A percentile compares a stretch with the other conserved stretches of the same genome.
Conservation (phyloP, 805 yeast genomes). For the Candida endomychidarum region DNA sequence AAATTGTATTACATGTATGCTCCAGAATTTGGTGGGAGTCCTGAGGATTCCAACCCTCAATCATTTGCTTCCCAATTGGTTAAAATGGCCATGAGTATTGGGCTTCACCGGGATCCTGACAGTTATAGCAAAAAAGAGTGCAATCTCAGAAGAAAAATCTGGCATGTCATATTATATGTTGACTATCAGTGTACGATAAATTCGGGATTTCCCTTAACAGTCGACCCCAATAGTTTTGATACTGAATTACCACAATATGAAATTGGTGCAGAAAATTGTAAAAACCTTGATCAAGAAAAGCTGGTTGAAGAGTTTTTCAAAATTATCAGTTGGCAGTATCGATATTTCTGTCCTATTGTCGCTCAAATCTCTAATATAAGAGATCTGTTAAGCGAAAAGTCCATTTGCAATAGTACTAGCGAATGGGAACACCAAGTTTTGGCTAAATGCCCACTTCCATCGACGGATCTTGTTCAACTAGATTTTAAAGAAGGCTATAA, state of each 20-base stretch:
- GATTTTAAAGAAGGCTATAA: neutral
- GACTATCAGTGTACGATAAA: conserved; percentile 27
- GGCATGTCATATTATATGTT: conserved; percentile 34
- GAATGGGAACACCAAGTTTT: neutral
- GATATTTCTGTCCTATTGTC: neutral
- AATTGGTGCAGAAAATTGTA: conserved; percentile 36
- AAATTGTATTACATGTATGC: conserved; percentile 50
- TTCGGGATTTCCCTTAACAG: conserved; percentile 33
- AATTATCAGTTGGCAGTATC: neutral
- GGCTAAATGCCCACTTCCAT: neutral
- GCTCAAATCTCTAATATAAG: neutral
- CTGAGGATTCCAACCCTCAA: conserved; percentile 61
- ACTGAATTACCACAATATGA: conserved; percentile 27
- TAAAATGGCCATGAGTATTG: conserved; percentile 68
- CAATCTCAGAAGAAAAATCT: conserved; percentile 35
- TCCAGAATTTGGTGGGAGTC: conserved; percentile 60
- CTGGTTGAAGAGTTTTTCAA: neutral
- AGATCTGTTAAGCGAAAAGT: neutral
- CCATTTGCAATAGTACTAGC: neutral
- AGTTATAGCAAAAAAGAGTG: conserved; percentile 32
- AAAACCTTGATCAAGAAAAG: conserved; percentile 22
- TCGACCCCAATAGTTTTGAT: conserved; percentile 30
- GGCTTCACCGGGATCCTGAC: conserved; percentile 67
- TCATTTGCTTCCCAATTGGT: conserved; percentile 55
- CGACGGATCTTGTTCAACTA: neutral